phyloP scores from a whole-genome alignment of 2,329 filamentous ascomycete species.

The Fulvia fulva region DNA sequence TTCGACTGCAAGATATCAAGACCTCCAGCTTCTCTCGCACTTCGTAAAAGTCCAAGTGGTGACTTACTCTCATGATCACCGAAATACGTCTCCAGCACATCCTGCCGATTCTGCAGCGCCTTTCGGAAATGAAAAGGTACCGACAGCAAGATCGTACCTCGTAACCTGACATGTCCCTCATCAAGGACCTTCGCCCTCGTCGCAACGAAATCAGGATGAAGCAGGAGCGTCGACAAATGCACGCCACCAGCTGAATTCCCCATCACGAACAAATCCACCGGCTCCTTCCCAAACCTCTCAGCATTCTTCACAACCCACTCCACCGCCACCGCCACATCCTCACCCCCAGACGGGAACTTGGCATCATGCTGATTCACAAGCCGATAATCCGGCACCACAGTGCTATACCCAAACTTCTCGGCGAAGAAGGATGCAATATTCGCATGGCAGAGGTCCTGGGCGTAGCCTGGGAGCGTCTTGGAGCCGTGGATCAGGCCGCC shows the following conservation, averaged over 20 bases:
- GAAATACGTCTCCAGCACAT: slow-evolving; percentile 22
- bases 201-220: slow-evolving; percentile 24
- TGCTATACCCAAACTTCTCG: slow-evolving; percentile 33
- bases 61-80: slow-evolving; percentile 15
- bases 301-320: slow-evolving; percentile 34
- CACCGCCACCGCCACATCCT: slow-evolving; percentile 36
- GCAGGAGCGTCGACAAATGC: slow-evolving; percentile 37
- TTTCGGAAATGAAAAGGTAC: slow-evolving; percentile 25
- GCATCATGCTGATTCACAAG: slow-evolving; percentile 38
- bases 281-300: slow-evolving; percentile 23
- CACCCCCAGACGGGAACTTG: slow-evolving; percentile 39
- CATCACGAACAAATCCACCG: slow-evolving; percentile 37
- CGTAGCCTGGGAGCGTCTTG: slow-evolving; percentile 28
- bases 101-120: slow-evolving; percentile 11
- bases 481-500: slow-evolving; percentile 35
- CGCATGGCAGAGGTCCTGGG: slow-evolving; percentile 31
- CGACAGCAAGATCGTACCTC: slow-evolving; percentile 25
- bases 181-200: slow-evolving; percentile 21
- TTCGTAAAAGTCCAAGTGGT: slow-evolving; percentile 22
- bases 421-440: slow-evolving; percentile 43
- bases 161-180: slow-evolving; percentile 9
- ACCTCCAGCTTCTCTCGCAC: slow-evolving; percentile 7
- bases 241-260: slow-evolving; percentile 43
- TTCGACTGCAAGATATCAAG: slow-evolving; percentile 20
- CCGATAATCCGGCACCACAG: slow-evolving; percentile 40